phyloP scores from a whole-genome alignment of 148 eudicot genomes.

The Rhododendron ovatum region DNA sequence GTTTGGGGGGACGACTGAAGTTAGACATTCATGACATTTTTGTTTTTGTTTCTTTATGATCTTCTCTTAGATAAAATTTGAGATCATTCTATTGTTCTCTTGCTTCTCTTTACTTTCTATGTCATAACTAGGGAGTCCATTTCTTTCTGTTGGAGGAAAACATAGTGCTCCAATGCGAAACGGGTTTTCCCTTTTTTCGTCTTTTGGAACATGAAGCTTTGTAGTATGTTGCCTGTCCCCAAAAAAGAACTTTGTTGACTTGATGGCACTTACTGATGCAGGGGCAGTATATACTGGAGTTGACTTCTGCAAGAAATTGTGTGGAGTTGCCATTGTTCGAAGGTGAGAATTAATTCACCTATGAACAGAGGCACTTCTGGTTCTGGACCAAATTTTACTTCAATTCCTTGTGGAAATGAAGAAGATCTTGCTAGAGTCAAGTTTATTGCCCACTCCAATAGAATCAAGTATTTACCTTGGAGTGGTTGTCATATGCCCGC shows the following conservation, averaged over 20 bases:
- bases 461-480: not conserved
- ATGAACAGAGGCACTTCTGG: not conserved
- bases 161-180: not conserved
- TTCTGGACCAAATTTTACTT: not conserved
- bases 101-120: not conserved
- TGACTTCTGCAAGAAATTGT: slow-evolving; percentile 94
- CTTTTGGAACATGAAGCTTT: not conserved
- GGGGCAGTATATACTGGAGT: slow-evolving; percentile 87
- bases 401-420: not conserved
- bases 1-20: not conserved
- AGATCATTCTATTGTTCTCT: not conserved
- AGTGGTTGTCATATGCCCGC: not conserved
- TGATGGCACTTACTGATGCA: slow-evolving; percentile 25
- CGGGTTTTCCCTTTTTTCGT: not conserved
- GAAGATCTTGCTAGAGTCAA: not conserved
- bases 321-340: slow-evolving; percentile 88
- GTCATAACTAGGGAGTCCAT: not conserved
- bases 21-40: not conserved
- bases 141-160: not conserved
- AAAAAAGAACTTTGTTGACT: not conserved
- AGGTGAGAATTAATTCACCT: slow-evolving; percentile 46
- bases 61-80: not conserved
- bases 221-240: not conserved
- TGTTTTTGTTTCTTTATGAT: not conserved
- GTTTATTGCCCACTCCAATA: not conserved